Evolutionary conservation across 2,329 filamentous ascomycete species (phyloP), one percentile per base, ranked within the genome.

Genomic region (Cytospora piceicola): DNA sequence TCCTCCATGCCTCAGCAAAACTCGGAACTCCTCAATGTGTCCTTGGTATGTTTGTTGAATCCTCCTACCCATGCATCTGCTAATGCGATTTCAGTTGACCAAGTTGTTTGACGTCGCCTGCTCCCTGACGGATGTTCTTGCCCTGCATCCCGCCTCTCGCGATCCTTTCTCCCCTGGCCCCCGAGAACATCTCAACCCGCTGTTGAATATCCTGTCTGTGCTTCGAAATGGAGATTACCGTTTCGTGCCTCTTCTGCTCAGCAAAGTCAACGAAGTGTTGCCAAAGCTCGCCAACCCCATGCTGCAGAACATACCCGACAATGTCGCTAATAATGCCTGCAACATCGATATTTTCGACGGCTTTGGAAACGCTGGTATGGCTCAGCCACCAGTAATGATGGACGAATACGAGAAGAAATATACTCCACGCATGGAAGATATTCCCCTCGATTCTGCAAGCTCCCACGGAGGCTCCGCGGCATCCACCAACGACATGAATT

Each of bases 81-180:
- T 68, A 61, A 68, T 11, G 0, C n/a, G 15, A 7, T 12, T 32
- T 0, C 70, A 89, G 86, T 87, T 95, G 67, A 91, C 94, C 73
- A 94, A 94, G 74, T 79, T 96, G 15, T 86, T 95, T 71, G 90
- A 94, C 70, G 85, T 94, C 42, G 88, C 91, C 15, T 90, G 85
- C 74, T 88, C 88, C 20, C 81, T 95, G 68, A 89, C 85, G 9
- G 90, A 94, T 69, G 88, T 92, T 27, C 86, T 96, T 63, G 83
- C 88, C 11, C 81, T 88, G 59, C 86, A 88, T 58, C 85, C 87
- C 0, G 78, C 85, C 0, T 83, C 86, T 3, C 80, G 85, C 2
- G 83, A 86, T 49, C 85, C 86, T 1, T 93, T 92, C 73, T 81
- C 84, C 27, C 76, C 85, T 46, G 88, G 89, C 0, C 91, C 92